Evolutionary conservation across 164 flowering plant genomes (phyloP), one percentile per base, ranked within the genome.

Genomic region (Piper longum): DNA sequence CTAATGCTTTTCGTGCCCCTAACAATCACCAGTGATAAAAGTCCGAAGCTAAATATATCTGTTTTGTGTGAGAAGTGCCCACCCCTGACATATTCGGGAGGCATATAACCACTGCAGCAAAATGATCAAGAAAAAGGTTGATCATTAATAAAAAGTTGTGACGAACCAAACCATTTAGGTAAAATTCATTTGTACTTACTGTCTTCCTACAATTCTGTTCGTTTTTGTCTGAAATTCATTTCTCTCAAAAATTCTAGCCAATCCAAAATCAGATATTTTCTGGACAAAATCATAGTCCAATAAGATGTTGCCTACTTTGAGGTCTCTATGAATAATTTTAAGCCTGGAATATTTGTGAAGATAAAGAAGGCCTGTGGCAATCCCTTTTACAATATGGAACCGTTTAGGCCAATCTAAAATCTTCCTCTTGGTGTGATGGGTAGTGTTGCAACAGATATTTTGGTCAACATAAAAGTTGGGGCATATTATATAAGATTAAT

Each of bases 41-140:
- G n/a, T n/a, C 86, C 89, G 54, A 76, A 80, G 67, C 89, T 79
- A 43, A 57, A 60, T 42, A 60, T 43, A n/a, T 52, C n/a, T n/a
- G 58, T 52, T 55, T 41, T 60, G 17, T 11, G 18, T 12, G 71
- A 68, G 62, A 68, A 68, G 51, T n/a, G 62, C 13, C 71, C 71
- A 40, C 51, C 19, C 14, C 41, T 62, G 16, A 61, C 57, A 11
- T 57, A 67, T n/a, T 48, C 67, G 16, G 54, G 52, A 44, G 64
- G n/a, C 64, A 62, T 62, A 18, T 62, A 62, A 11, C 64, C 57
- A 63, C 54, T 62, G 42, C 57, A 62, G 13, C 26, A 44, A 9
- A 5, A 2, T 44, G 36, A 26, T 9, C 1, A 44, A 44, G 11
- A 44, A 44, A 5, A 5, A 5, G 11, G 48, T 44, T 44, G 6